Evolutionary conservation across 2,329 filamentous ascomycete genomes (phyloP), one percentile per base, ranked within the genome.

Genomic region (Pseudonectria foliicola): DNA sequence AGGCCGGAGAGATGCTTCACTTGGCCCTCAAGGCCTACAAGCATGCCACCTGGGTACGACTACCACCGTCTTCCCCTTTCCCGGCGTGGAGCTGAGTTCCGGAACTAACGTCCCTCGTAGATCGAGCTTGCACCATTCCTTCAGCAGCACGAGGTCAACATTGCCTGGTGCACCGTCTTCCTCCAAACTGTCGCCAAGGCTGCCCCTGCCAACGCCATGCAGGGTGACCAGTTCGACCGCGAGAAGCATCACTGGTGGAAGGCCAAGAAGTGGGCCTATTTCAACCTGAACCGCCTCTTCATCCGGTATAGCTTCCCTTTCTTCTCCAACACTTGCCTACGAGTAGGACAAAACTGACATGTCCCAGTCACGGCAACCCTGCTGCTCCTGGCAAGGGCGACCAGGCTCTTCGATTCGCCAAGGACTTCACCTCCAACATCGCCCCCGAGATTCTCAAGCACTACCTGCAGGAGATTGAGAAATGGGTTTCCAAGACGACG

Each of bases 221-320:
- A 93, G 40, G 85, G 85, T 41, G 86, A 80, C 39, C 66, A 82
- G 34, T 80, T 86, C 39, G 90, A 96, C 56, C 79, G 92, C 38
- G 92, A 96, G 63, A 77, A 82, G 53, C 89, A 95, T 58, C 88
- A 95, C 61, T 98, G 92, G 90, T 98, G 90, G 90, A 98, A 96
- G 70, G 85, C 89, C 45, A 96, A 96, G 80, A 98, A 98, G 65
- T 96, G 92, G 92, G 85, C 90, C 11, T 98, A 95, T 63, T 94
- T 92, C 55, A 96, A 96, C 62, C 66, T 98, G 50, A 98, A 98
- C 67, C 78, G 92, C 43, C 76, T 98, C 13, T 98, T 92, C 56
- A 89, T 96, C 49, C 77, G 87, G 85, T 90, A 66, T 42, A 72
- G 43, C 12, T 28, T 18, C 18, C 13, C 14, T 21, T 13, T 6